Conservation (phyloP, 345 rosid genomes). For the Lagerstroemia speciosa region DNA sequence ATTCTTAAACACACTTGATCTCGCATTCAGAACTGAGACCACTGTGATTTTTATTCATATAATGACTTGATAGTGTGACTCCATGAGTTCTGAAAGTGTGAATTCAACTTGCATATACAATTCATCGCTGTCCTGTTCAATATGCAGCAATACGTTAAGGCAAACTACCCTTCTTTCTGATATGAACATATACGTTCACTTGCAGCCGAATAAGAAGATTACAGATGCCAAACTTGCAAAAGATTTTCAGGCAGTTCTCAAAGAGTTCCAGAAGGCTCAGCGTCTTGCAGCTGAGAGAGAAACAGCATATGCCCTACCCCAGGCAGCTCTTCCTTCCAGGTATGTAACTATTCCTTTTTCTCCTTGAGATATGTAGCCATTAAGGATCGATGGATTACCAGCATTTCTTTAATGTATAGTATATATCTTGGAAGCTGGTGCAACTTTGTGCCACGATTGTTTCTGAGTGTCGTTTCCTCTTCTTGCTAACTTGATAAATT, state of each 20-base stretch:
- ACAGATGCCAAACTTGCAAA: constrained; percentile 96
- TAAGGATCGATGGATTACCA: background rate
- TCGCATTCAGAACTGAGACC: background rate
- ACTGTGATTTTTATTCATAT: background rate
- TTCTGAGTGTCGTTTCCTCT: background rate
- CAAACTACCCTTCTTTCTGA: background rate
- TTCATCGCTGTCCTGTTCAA: background rate
- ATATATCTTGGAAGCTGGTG: background rate
- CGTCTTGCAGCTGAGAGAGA: constrained; percentile 97
- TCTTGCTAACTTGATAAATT: background rate
- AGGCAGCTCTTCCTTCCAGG: constrained; percentile 60
- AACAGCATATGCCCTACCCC: constrained; percentile 76
- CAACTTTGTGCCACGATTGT: background rate
- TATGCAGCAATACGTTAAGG: background rate
- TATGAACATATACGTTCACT: background rate
- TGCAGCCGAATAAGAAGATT: constrained; percentile 67
- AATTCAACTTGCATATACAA: background rate
- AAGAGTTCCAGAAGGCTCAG: constrained; percentile 97
- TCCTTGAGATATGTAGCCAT: background rate
- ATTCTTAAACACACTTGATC: background rate
- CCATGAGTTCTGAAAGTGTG: background rate
- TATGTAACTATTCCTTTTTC: constrained; percentile 15
- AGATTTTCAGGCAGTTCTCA: constrained; percentile 87
- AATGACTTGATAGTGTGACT: background rate
- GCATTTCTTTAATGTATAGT: background rate